Percentiles rank a stretch among this genome's conserved stretches.
These are phyloP conservation scores for Naganishia kalamii DNA, from an alignment of 768 basidiomycete genomes.

Conservation along the genomic window DNA sequence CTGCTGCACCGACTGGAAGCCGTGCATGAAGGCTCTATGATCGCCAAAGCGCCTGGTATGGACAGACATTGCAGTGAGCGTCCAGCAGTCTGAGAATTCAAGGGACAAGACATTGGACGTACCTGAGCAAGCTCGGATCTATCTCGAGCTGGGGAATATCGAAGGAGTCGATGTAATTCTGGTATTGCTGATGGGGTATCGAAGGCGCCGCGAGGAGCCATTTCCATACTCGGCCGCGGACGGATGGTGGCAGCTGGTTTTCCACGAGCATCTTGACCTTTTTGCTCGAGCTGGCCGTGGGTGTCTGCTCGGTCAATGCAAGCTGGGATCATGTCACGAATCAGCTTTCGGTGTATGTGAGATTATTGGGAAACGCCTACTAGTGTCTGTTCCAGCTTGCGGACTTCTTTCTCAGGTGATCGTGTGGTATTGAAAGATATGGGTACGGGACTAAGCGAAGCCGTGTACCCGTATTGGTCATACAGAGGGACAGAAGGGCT, in stretches of 20 bases:
- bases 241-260: constrained; percentile 35
- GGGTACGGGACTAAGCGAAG: constrained; percentile 34
- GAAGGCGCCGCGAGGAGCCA: constrained; percentile 30
- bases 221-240: constrained; percentile 40
- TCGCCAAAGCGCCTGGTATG: constrained; percentile 10
- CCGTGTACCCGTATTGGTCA: constrained; percentile 43
- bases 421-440: constrained; percentile 32
- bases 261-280: constrained; percentile 40
- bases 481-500: constrained; percentile 16
- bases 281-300: constrained; percentile 25
- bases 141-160: neutral
- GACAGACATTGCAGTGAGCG: neutral
- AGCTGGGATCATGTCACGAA: constrained; percentile 26
- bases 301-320: constrained; percentile 31
- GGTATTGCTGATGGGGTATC: constrained; percentile 5
- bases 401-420: constrained; percentile 19
- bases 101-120: neutral
- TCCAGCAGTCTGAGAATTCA: neutral
- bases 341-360: neutral
- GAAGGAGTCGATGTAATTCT: neutral
- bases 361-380: constrained; percentile 9
- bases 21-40: constrained; percentile 18
- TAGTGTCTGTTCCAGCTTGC: constrained; percentile 13
- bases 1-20: constrained; percentile 15
- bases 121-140: constrained; percentile 5